Conservation (phyloP, 2,329 filamentous ascomycete species). For the Exophiala viscosa region DNA sequence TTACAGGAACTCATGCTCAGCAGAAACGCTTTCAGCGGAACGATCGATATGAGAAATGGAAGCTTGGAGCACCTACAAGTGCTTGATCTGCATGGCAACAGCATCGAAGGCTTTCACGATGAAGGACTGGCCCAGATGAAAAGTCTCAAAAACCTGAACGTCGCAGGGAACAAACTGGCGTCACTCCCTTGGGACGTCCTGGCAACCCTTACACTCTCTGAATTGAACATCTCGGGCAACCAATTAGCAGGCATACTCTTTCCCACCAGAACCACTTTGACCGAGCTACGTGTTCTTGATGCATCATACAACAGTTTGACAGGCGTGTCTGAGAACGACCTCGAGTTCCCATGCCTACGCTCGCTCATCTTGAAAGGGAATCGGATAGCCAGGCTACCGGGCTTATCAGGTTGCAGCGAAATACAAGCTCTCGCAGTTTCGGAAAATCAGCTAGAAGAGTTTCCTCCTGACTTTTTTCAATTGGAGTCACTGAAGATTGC, state of each 20-base stretch:
- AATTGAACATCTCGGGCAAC: constrained; percentile 79
- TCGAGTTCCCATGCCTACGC: constrained; percentile 69
- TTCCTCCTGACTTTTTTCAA: constrained; percentile 72
- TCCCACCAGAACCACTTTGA: constrained; percentile 51
- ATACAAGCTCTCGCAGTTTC: constrained; percentile 67
- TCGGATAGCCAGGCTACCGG: constrained; percentile 67
- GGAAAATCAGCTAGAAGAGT: constrained; percentile 70
- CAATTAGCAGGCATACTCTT: constrained; percentile 48
- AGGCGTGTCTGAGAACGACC: constrained; percentile 46
- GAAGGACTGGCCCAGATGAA: constrained; percentile 61
- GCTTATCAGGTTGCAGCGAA: constrained; percentile 68
- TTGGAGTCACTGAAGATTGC: constrained; percentile 68
- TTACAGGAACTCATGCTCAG: constrained; percentile 78
- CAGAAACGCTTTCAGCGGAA: constrained; percentile 69
- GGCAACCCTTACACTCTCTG: constrained; percentile 15
- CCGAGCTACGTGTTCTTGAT: constrained; percentile 72
- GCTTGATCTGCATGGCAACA: constrained; percentile 78
- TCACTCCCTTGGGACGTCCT: constrained; percentile 52
- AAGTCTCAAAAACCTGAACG: constrained; percentile 66
- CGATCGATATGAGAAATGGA: constrained; percentile 61
- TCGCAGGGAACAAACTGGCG: constrained; percentile 76
- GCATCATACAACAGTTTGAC: constrained; percentile 71
- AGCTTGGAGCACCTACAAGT: constrained; percentile 68
- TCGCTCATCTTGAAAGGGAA: constrained; percentile 78
- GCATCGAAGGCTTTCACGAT: constrained; percentile 64